Base-by-base conservation (phyloP, 345 rosid species). In the Eucalyptus polyanthemos region DNA sequence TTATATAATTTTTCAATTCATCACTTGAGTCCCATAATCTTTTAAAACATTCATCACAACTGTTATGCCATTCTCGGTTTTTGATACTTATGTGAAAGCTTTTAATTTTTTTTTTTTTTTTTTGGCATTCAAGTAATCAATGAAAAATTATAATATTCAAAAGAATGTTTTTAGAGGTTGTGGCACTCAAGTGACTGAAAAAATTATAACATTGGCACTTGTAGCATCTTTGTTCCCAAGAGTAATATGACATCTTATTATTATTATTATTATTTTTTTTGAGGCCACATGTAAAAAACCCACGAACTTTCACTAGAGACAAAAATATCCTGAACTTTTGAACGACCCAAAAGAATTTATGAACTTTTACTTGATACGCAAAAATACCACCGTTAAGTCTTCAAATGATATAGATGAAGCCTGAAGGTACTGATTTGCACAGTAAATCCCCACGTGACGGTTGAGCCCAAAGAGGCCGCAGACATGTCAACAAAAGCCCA, bases 121-220 rank as follows among this genome's bases (percentile, higher is more conserved):
- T 50, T 54, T 9, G 6, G 62, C 3, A 24, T 5, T 56, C 3
- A 56, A 10, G 13, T 56, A 2, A 56, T 56, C 3, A 24, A 24
- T 24, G 29, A 56, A 10, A 56, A 56, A 3, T 56, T 56, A 24
- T 5, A 24, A 56, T 24, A 56, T 9, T 22, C 2, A 56, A 56
- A 0, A 0, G 29, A 53, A 53, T 2, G 0, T 21, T 21, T 51
- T 53, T 19, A 21, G 25, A 53, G 4, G 9, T 53, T 21, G 0
- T 53, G 58, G 0, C 25, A 11, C 14, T 24, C 13, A 24, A 56
- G 29, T 10, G 29, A 56, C 24, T 56, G 29, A 10, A 56, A 56
- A 56, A 56, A 10, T 56, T 22, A 24, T 24, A 24, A 24, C 29
- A 56, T 56, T 56, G 6, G 1, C 62, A 56, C 62, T 56, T 24